Evolutionary conservation across 257 asterid species (phyloP).

Genomic region (Nemophila menziesii): DNA sequence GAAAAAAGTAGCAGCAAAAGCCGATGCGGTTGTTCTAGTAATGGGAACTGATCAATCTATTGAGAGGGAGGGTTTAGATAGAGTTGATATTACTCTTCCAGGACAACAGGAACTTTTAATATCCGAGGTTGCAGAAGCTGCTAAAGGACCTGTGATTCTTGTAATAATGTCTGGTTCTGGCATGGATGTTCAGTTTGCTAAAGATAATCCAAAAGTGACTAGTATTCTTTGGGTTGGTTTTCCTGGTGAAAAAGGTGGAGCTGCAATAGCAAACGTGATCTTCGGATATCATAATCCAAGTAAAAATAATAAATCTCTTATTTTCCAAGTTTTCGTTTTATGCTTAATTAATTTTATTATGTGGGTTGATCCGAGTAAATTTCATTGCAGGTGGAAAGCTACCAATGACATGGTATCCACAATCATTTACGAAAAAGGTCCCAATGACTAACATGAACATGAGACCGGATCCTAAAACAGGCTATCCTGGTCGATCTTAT

Average conservation of each 20-base stretch:
- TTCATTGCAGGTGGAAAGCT: conserved; percentile 58
- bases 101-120: conserved; percentile 60
- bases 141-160: conserved; percentile 56
- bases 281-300: conserved; percentile 85
- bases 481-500: conserved; percentile 72
- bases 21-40: conserved; percentile 58
- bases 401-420: conserved; percentile 81
- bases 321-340: background rate
- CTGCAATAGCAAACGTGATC: conserved; percentile 51
- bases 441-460: conserved; percentile 93
- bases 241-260: conserved; percentile 91
- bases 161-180: conserved; percentile 71
- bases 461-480: conserved; percentile 49
- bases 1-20: conserved; percentile 27
- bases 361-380: background rate
- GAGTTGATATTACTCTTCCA: conserved; percentile 50
- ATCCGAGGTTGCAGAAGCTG: conserved; percentile 42
- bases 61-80: conserved; percentile 53
- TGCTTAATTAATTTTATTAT: background rate
- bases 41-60: conserved; percentile 69
- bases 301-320: conserved; percentile 6
- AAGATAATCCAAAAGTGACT: conserved; percentile 39
- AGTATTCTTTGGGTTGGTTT: conserved; percentile 82
- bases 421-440: conserved; percentile 28
- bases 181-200: conserved; percentile 57